A percentile compares a stretch with the other conserved stretches of the same genome.
phyloP scores from a whole-genome alignment of 495 filamentous ascomycete genomes.

The Neurospora tetrasperma region DNA sequence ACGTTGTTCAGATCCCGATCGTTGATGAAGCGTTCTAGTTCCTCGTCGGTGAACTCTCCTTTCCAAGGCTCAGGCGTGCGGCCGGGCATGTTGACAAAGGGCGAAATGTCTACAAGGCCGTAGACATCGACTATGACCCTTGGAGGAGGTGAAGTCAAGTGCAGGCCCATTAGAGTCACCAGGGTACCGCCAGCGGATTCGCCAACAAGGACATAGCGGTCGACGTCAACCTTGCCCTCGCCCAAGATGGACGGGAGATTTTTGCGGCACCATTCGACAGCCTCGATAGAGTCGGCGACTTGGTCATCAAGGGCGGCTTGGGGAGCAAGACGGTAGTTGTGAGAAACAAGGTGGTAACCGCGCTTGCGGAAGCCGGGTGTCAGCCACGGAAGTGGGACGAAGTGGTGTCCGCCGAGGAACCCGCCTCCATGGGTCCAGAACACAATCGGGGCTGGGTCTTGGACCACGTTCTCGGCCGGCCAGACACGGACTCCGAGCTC shows the following conservation, averaged over 20 bases:
- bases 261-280: constrained; percentile 14
- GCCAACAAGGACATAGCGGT: constrained; percentile 18
- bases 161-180: constrained; percentile 14
- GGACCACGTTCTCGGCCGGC: constrained; percentile 11
- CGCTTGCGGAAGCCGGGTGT: constrained; percentile 12
- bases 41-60: constrained; percentile 12
- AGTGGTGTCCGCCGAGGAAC: constrained; percentile 18
- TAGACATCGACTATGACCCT: constrained; percentile 17
- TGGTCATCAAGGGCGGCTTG: constrained; percentile 17
- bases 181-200: constrained; percentile 21
- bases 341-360: constrained; percentile 21
- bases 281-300: constrained; percentile 16
- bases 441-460: constrained; percentile 13
- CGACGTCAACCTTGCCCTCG: constrained; percentile 13
- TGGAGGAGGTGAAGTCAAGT: constrained; percentile 7
- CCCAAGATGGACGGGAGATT: constrained; percentile 16
- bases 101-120: constrained; percentile 14
- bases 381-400: constrained; percentile 15
- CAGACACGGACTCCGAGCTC: constrained; percentile 15
- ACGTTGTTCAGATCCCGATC: constrained; percentile 12
- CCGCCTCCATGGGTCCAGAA: constrained; percentile 23
- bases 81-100: background rate
- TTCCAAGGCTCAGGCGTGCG: constrained; percentile 6
- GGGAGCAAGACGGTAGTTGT: constrained; percentile 24
- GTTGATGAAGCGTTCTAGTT: constrained; percentile 10